Base-by-base conservation (phyloP, 2,329 filamentous ascomycete genomes). In the Gnomoniopsis smithogilvyi region DNA sequence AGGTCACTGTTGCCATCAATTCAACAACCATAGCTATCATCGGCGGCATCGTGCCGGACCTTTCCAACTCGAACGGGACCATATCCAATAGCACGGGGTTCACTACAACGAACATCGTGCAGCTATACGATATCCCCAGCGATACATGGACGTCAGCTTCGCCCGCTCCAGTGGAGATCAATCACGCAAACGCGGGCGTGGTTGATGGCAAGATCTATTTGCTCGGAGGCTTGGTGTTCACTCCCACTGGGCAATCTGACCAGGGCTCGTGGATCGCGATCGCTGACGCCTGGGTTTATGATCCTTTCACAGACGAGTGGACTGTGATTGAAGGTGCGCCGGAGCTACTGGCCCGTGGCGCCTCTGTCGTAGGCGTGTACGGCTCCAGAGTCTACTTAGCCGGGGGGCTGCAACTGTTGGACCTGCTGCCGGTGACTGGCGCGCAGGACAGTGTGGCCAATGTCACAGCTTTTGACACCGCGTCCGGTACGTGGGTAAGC, bases 151-250 rank as follows among this genome's bases (percentile, higher is more conserved):
- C 50, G 11, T 50, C 52, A 1, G 67, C 62, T 1, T 63, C 72
- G 0, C 64, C 69, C 4, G 56, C 70, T 0, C 74, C 75, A 0
- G 47, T 67, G 0, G 48, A 64, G 6, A 60, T 73, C 2, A 76
- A 74, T 51, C 74, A 77, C 54, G 65, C 69, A 49, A 78, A 78
- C 53, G 69, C 67, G 21, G 75, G 70, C 7, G 69, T 64, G 0
- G 65, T 73, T 2, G 59, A 71, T 47, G 69, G 68, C 48, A 73
- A 72, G 55, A 66, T 77, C 14, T 77, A 76, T 56, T 51, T 77
- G 0, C 65, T 78, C 2, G 75, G 76, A 6, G 74, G 72, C 0
- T 66, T 77, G 1, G 46, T 48, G 6, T 48, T 26, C 24, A 48
- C 46, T 11, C 46, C 21, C 11, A 48, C 46, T 8, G 46, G 46